These are phyloP conservation scores for Tricholoma flavovirens DNA, from an alignment of 768 basidiomycete species.

Conservation along the genomic window DNA sequence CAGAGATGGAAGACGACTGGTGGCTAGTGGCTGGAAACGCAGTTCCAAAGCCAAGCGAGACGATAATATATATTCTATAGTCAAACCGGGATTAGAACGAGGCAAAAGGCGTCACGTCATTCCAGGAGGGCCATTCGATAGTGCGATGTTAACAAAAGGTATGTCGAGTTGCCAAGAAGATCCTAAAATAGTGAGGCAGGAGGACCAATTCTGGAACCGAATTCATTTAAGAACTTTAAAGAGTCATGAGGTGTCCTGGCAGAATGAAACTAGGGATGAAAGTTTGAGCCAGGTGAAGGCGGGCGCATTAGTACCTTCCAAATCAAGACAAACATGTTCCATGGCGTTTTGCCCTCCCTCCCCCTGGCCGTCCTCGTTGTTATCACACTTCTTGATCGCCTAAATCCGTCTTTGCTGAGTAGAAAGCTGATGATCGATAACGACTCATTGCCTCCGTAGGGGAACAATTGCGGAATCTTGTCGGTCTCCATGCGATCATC, in stretches of 20 bases:
- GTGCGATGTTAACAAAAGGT: not conserved
- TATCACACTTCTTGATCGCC: slow-evolving; percentile 5
- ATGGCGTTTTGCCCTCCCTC: slow-evolving; percentile 34
- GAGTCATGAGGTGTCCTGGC: not conserved
- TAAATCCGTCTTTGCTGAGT: not conserved
- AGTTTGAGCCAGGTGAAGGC: not conserved
- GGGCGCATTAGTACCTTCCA: not conserved
- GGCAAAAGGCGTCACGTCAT: not conserved
- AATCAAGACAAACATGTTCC: slow-evolving; percentile 17
- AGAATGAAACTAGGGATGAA: not conserved
- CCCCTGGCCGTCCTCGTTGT: slow-evolving; percentile 25
- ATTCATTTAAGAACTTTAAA: not conserved
- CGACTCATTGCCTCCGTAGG: not conserved
- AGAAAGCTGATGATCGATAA: not conserved
- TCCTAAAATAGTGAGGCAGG: not conserved
- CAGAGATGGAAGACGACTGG: not conserved
- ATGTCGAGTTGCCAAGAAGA: not conserved
- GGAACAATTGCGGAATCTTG: not conserved
- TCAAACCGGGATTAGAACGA: not conserved
- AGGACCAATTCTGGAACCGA: not conserved
- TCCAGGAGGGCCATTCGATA: not conserved
- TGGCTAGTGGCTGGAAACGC: not conserved
- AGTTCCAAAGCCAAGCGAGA: not conserved
- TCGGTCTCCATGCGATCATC: not conserved
- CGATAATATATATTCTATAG: not conserved